A percentile compares a stretch with the other conserved stretches of the same genome.
Evolutionary conservation across 1,139 yeast species (phyloP).

Genomic region (Petasospora rhodanensis): DNA sequence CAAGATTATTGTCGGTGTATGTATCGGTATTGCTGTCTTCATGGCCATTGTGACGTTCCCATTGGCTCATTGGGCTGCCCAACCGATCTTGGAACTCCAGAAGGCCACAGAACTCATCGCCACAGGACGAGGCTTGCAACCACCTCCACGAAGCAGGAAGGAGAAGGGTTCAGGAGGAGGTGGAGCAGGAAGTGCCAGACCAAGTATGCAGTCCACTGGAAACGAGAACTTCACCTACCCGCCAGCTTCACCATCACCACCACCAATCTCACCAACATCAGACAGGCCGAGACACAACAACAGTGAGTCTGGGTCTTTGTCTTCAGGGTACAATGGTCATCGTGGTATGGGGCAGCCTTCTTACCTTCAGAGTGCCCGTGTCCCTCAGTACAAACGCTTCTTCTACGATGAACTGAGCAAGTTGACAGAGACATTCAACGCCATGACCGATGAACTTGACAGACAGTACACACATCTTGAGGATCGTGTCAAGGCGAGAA

Average conservation of each 20-base stretch:
- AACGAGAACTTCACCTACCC: conserved; percentile 5
- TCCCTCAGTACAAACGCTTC: conserved; percentile 51
- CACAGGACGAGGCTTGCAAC: conserved; percentile 34
- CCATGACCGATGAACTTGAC: conserved; percentile 84
- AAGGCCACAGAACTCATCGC: conserved; percentile 71
- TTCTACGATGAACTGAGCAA: conserved; percentile 86
- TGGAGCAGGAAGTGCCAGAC: conserved; percentile 4
- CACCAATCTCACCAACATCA: conserved; percentile 1
- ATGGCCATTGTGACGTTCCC: conserved; percentile 76
- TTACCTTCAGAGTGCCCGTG: conserved; percentile 37
- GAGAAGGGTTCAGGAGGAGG: conserved; percentile 4
- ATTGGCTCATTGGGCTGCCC: conserved; percentile 76
- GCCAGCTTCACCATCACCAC: conserved; percentile 3
- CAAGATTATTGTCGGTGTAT: conserved; percentile 72
- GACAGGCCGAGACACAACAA: conserved; percentile 9
- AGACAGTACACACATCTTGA: conserved; percentile 80
- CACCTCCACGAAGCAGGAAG: conserved; percentile 6
- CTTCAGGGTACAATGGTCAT: too few relatives aligned
- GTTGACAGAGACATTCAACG: conserved; percentile 81
- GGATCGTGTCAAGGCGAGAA: conserved; percentile 83
- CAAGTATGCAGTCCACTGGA: conserved; percentile 5
- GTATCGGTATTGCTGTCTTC: conserved; percentile 72
- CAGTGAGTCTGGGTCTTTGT: too few relatives aligned
- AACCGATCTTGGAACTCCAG: conserved; percentile 77
- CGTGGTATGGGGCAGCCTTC: conserved; percentile 32